phyloP scores from a whole-genome alignment of 192 early-diverging fungal species.

The Linnemannia zychae region DNA sequence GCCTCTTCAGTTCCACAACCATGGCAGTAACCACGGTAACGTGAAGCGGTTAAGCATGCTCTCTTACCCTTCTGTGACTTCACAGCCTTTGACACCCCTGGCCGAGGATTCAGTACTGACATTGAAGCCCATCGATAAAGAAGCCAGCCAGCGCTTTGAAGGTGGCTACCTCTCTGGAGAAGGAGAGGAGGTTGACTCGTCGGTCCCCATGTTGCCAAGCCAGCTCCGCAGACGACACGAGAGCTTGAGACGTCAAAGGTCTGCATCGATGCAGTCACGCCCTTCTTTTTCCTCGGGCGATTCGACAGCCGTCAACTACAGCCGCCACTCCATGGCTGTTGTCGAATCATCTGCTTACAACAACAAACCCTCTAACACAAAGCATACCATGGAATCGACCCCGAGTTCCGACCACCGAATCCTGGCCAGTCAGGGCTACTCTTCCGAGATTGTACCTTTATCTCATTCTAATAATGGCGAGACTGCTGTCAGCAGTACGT shows the following conservation, averaged over 20 bases:
- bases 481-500: constrained; percentile 30
- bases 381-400: neutral
- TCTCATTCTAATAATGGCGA: neutral
- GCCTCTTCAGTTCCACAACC: constrained; percentile 24
- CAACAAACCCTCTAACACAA: neutral
- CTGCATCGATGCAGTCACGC: neutral
- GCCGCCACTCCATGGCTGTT: neutral
- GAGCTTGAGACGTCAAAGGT: constrained; percentile 22
- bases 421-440: neutral
- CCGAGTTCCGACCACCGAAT: neutral
- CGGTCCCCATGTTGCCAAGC: constrained; percentile 36
- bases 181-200: constrained; percentile 4
- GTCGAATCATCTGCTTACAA: neutral
- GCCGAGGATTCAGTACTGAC: neutral
- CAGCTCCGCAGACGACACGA: constrained; percentile 47
- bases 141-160: neutral
- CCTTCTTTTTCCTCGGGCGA: neutral
- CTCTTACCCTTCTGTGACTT: neutral
- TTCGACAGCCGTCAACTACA: neutral
- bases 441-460: neutral
- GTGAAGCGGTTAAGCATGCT: constrained; percentile 3
- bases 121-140: neutral
- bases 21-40: neutral
- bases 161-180: constrained; percentile 1
- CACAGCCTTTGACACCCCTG: constrained; percentile 7